Evolutionary conservation across 345 rosid species (phyloP).

Genomic region (Pugionium dolabratum): DNA sequence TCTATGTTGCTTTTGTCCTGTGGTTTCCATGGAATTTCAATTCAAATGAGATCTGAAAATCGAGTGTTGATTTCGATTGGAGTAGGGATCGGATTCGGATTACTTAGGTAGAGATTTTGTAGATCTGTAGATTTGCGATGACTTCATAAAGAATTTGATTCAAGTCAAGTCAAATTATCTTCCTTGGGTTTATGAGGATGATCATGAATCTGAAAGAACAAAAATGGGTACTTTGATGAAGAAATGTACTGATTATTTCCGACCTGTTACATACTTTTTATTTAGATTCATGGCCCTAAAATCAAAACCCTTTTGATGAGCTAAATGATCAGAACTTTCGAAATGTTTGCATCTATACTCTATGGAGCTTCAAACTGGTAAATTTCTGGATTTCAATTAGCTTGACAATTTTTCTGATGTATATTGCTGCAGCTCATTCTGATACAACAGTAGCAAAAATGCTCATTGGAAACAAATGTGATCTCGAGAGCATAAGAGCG

Average conservation of each 20-base stretch:
- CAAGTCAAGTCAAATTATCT: constrained; percentile 7
- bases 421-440: constrained; percentile 59
- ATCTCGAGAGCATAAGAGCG: constrained; percentile 72
- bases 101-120: neutral
- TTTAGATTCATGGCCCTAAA: neutral
- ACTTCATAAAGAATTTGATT: neutral
- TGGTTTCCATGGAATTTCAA: neutral
- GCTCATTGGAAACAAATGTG: constrained; percentile 91
- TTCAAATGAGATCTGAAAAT: constrained; percentile 26
- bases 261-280: too few species aligned
- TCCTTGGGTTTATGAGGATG: neutral
- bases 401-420: neutral
- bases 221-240: too few species aligned
- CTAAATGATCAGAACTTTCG: neutral
- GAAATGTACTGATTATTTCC: too few species aligned
- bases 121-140: constrained; percentile 31
- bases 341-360: neutral
- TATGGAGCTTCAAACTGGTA: neutral
- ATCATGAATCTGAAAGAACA: too few species aligned
- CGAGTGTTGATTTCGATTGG: constrained; percentile 13
- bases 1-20: neutral
- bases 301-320: neutral
- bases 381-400: neutral
- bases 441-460: constrained; percentile 71
- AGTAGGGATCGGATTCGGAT: neutral